A percentile compares a stretch with the other conserved stretches of the same genome.
Evolutionary conservation across 163 green algal genomes (phyloP).

Genomic region (Volvox carteri): DNA sequence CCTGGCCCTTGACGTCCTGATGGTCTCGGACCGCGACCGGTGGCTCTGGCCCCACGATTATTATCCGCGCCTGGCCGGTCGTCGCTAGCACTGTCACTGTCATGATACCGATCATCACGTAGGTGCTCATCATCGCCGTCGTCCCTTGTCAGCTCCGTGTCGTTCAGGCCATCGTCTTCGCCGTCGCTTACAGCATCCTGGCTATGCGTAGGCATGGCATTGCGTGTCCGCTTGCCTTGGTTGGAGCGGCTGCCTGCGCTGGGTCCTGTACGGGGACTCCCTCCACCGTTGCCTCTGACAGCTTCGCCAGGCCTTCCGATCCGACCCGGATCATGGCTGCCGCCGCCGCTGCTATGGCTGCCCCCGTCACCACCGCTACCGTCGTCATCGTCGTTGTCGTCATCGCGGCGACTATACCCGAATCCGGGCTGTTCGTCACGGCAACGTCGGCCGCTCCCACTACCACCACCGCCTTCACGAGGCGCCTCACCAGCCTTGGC

Average conservation of each 20-base stretch:
- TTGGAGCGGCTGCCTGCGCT: not conserved
- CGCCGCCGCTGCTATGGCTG: not conserved
- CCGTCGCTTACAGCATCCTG: no score
- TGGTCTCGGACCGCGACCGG: not conserved
- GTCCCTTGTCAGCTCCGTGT: not conserved
- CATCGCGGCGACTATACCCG: conserved; percentile 6
- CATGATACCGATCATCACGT: not conserved
- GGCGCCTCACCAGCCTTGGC: not conserved
- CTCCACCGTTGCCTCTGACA: not conserved
- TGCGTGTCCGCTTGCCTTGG: not conserved
- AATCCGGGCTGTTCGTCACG: conserved; percentile 22
- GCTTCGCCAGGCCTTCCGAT: not conserved
- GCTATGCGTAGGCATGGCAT: not conserved
- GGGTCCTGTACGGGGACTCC: not conserved
- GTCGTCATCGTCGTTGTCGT: not conserved
- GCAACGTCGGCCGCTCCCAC: not conserved
- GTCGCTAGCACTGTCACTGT: not conserved
- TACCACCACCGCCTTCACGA: not conserved
- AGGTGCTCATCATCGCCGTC: not conserved
- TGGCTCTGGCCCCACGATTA: not conserved
- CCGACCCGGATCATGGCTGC: not conserved
- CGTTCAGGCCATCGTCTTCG: not conserved
- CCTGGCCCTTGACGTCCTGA: not conserved
- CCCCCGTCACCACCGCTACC: not conserved
- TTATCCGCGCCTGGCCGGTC: not conserved